Base-by-base conservation (phyloP, 805 yeast genomes). In the Kregervanrija pseudodelftensis region DNA sequence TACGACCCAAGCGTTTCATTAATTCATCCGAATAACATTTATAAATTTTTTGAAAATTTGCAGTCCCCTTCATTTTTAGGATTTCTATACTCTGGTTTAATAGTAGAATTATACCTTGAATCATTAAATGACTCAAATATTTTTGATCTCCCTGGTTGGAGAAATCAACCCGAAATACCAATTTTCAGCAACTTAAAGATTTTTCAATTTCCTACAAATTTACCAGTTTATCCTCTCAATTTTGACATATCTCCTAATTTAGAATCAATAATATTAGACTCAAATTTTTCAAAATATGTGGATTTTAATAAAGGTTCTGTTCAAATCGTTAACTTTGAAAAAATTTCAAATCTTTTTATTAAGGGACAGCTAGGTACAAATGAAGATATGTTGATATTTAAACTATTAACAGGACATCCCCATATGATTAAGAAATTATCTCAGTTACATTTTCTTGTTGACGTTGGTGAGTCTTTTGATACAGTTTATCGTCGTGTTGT, bases 381-480 rank as follows among this genome's bases (percentile, higher is more conserved):
- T 46, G 67, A 63, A 48, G 67, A 63, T 47, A 56, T 63, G 60
- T 57, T 62, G 5, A 54, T 63, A 7, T 62, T 56, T 41, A 51
- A 55, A 41, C 41, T 63, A 14, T 32, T 63, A 13, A 63, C 66
- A 1, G 54, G 51, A 16, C 54, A 42, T 35, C 64, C 65, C 3
- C 55, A 52, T 11, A 44, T 55, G 47, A 47, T 63, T 13, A 50
- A 49, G 30, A 46, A 54, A 14, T 43, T 63, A 22, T 44, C 42
- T 32, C 58, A 55, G 41, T 44, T 63, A 14, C 57, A 57, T 39
- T 63, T 63, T 48, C 50, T 52, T 34, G 54, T 52, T 31, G 52
- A 56, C 14, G 53, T 47, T n/a, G 33, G 17, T 3, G 57, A 52
- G 33, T 46, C 57, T 13, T 52, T 51, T 33, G 64, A 63, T 14